Percentiles rank a stretch among this genome's conserved stretches.
phyloP scores from a whole-genome alignment of 2,329 filamentous ascomycete species.

The Monosporascus cannonballus region DNA sequence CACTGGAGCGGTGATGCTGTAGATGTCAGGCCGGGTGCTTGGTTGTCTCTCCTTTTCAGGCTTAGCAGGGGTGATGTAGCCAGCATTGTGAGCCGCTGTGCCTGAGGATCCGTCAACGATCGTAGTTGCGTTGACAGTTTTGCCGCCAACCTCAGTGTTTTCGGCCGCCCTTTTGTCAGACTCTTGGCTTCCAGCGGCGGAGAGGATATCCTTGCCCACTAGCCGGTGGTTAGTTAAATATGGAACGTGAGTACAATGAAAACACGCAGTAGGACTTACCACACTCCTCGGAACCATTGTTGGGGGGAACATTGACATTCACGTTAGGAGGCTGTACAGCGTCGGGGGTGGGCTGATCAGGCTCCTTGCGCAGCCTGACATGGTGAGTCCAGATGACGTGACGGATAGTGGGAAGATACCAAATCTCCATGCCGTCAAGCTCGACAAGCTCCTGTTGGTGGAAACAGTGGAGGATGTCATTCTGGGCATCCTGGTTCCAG shows the following conservation, averaged over 20 bases:
- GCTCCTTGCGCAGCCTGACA: conserved; percentile 5
- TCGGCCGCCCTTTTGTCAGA: neutral
- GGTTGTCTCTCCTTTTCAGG: no score
- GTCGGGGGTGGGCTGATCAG: neutral
- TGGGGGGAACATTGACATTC: neutral
- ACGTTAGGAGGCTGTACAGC: neutral
- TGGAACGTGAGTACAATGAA: no score
- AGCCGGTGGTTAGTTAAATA: neutral
- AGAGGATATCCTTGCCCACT: neutral
- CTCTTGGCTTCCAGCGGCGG: neutral
- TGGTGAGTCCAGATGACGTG: conserved; percentile 8
- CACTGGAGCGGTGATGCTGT: no score
- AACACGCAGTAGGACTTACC: no score
- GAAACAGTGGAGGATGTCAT: conserved; percentile 14
- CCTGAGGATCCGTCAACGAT: conserved; percentile 12
- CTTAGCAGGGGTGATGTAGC: neutral
- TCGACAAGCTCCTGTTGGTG: conserved; percentile 6
- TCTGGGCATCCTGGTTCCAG: conserved; percentile 9
- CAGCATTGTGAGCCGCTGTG: neutral
- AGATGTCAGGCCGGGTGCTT: neutral
- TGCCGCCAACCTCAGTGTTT: neutral
- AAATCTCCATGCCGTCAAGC: conserved; percentile 8
- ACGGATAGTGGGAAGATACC: conserved; percentile 10
- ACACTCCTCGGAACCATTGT: no score
- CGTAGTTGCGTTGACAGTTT: conserved; percentile 11